Conservation (phyloP, 768 basidiomycete species). For the Neoboletus magnificus region DNA sequence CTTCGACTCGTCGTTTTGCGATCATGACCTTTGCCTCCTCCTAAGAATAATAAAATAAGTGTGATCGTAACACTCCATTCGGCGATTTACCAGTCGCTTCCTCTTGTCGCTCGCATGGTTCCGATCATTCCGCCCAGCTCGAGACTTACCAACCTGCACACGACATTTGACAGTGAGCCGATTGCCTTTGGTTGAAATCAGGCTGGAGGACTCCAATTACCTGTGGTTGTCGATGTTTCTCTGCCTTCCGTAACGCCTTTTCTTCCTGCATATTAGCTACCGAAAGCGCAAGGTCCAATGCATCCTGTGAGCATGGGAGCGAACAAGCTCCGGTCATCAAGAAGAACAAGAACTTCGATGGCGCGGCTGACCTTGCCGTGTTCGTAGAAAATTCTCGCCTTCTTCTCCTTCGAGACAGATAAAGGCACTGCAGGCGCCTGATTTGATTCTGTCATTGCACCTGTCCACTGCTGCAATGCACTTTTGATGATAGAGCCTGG, state of each 20-base stretch:
- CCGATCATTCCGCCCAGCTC: constrained; percentile 25
- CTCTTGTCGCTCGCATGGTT: constrained; percentile 29
- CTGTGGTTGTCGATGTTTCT: constrained; percentile 41
- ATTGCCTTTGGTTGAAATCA: constrained; percentile 16
- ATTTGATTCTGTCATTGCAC: constrained; percentile 29
- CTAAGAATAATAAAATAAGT: constrained; percentile 27
- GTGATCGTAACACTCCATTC: constrained; percentile 6
- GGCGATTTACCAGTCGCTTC: constrained; percentile 38
- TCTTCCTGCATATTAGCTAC: constrained; percentile 47
- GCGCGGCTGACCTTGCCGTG: constrained; percentile 31
- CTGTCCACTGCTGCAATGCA: constrained; percentile 5
- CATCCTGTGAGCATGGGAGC: constrained; percentile 37
- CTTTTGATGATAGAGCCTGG: constrained; percentile 19
- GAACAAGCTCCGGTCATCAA: constrained; percentile 20
- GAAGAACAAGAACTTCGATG: constrained; percentile 11
- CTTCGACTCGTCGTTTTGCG: constrained; percentile 34
- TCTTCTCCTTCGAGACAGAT: constrained; percentile 27
- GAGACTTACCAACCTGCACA: constrained; percentile 28
- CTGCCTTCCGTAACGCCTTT: constrained; percentile 37
- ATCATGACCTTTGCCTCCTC: constrained; percentile 43
- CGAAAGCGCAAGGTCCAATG: constrained; percentile 43
- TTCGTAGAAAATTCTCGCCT: constrained; percentile 28
- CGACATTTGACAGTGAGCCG: constrained; percentile 13
- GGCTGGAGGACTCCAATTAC: constrained; percentile 20
- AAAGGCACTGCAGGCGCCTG: constrained; percentile 19